Conservation (phyloP, 78 protist genomes). For the Mastigamoeba balamuthi region DNA sequence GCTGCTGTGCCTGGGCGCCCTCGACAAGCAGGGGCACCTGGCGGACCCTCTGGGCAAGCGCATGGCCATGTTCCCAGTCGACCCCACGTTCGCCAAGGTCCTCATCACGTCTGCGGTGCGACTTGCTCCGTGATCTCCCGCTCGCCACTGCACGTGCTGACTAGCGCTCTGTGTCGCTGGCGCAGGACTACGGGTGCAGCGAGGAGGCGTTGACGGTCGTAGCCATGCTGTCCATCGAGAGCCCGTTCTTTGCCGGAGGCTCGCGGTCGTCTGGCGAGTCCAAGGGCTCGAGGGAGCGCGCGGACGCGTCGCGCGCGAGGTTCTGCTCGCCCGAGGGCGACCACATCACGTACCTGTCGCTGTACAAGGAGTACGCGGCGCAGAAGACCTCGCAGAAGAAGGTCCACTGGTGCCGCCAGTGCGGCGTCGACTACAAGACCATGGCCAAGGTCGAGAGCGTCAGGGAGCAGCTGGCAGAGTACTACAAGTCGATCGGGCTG, state of each 20-base stretch:
- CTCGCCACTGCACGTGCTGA: not conserved
- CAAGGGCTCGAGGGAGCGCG: constrained; percentile 19
- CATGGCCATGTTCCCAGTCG: constrained; percentile 48
- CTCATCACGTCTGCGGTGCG: constrained; percentile 17
- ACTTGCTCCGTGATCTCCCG: no score
- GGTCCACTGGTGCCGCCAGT: constrained; percentile 35
- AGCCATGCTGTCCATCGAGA: constrained; percentile 39
- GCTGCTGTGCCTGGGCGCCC: not conserved
- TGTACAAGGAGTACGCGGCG: constrained; percentile 38
- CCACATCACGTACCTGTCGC: constrained; percentile 21
- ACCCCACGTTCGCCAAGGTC: constrained; percentile 50
- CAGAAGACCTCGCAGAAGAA: constrained; percentile 2
- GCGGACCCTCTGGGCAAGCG: constrained; percentile 20
- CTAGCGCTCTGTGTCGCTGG: not conserved
- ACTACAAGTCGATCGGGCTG: constrained; percentile 4
- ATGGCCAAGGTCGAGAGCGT: constrained; percentile 33
- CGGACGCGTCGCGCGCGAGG: constrained; percentile 13
- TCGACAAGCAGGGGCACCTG: not conserved
- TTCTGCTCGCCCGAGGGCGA: constrained; percentile 57
- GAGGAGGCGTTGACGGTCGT: constrained; percentile 37
- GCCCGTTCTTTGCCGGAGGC: no score
- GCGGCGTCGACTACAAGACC: constrained; percentile 29
- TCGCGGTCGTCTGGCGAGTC: constrained; percentile 20
- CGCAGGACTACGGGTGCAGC: constrained; percentile 17
- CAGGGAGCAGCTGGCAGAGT: constrained; percentile 33